Conservation (phyloP, 208 protist species). For the Angomonas ambiguus region DNA sequence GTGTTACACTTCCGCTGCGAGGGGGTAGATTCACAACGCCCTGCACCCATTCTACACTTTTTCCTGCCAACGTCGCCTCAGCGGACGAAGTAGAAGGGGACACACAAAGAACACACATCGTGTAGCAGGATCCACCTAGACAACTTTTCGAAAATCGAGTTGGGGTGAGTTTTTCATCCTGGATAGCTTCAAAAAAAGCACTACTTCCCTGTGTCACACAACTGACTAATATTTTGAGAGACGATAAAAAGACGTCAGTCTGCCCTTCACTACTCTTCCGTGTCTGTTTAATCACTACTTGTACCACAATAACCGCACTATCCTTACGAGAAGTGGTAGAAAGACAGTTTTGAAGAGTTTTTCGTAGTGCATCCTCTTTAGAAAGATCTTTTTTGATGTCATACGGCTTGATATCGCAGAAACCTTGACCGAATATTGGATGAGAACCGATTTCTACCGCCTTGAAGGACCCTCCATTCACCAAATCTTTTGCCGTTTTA, state of each 20-base stretch:
- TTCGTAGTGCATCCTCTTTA: conserved; percentile 23
- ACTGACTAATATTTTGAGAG: conserved; percentile 35
- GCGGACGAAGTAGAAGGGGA: conserved; percentile 18
- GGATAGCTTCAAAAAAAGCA: conserved; percentile 31
- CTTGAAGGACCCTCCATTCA: conserved; percentile 7
- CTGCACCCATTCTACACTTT: conserved; percentile 24
- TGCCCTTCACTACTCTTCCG: conserved; percentile 24
- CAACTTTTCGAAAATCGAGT: conserved; percentile 33
- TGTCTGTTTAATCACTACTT: conserved; percentile 57
- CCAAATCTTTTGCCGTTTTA: conserved; percentile 26
- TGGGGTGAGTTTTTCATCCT: conserved; percentile 28
- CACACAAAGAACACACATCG: conserved; percentile 32
- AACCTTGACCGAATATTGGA: conserved; percentile 46
- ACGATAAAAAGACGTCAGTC: conserved; percentile 49
- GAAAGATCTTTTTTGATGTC: conserved; percentile 17
- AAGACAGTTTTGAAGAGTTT: conserved; percentile 17
- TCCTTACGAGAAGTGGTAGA: no score
- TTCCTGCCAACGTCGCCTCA: conserved; percentile 14
- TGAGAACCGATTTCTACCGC: conserved; percentile 44
- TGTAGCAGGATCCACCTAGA: conserved; percentile 45
- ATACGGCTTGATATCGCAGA: conserved; percentile 39
- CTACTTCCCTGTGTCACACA: conserved; percentile 14
- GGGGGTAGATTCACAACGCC: conserved; percentile 32
- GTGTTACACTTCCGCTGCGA: conserved; percentile 53
- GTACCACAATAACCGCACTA: conserved; percentile 27